A percentile compares a stretch with the other conserved stretches of the same genome.
Evolutionary conservation across 768 basidiomycete species (phyloP).

Genomic region (Kwoniella shandongensis): DNA sequence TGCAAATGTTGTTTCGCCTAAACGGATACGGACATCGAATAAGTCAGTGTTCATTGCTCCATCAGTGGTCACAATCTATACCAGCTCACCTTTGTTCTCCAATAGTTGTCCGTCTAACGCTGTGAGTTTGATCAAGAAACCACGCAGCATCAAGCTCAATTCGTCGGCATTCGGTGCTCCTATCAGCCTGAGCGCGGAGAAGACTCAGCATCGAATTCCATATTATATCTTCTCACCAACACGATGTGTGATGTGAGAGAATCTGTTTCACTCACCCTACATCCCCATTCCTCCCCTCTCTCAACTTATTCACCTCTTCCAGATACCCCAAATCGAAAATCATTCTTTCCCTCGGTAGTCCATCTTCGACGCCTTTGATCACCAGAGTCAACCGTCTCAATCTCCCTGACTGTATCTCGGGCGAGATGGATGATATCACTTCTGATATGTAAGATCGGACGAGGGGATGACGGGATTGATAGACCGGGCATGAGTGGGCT

Average conservation of each 20-base stretch:
- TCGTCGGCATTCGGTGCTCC: slow-evolving; percentile 43
- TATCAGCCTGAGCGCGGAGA: slow-evolving; percentile 22
- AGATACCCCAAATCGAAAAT: slow-evolving; percentile 83
- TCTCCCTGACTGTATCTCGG: slow-evolving; percentile 68
- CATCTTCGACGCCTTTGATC: slow-evolving; percentile 71
- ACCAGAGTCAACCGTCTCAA: slow-evolving; percentile 69
- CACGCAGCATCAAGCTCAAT: slow-evolving; percentile 44
- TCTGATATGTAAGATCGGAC: slow-evolving; percentile 88
- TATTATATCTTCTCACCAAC: neutral
- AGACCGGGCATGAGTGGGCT: slow-evolving; percentile 88
- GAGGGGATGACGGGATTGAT: slow-evolving; percentile 84
- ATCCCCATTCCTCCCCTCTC: slow-evolving; percentile 22
- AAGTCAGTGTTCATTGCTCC: slow-evolving; percentile 72
- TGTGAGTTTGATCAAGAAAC: slow-evolving; percentile 44
- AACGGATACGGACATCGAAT: no score
- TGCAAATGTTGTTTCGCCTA: slow-evolving; percentile 73
- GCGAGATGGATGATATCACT: slow-evolving; percentile 74
- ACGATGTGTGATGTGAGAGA: neutral
- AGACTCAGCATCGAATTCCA: neutral
- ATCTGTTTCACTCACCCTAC: slow-evolving; percentile 23
- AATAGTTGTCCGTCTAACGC: slow-evolving; percentile 45
- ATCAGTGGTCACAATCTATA: no score
- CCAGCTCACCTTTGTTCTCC: slow-evolving; percentile 35
- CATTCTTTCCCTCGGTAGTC: slow-evolving; percentile 82
- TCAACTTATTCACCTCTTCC: slow-evolving; percentile 43